Evolutionary conservation across 108 stramenopile species (phyloP), one percentile per base, ranked within the genome.

Genomic region (Poteriospumella lacustris): DNA sequence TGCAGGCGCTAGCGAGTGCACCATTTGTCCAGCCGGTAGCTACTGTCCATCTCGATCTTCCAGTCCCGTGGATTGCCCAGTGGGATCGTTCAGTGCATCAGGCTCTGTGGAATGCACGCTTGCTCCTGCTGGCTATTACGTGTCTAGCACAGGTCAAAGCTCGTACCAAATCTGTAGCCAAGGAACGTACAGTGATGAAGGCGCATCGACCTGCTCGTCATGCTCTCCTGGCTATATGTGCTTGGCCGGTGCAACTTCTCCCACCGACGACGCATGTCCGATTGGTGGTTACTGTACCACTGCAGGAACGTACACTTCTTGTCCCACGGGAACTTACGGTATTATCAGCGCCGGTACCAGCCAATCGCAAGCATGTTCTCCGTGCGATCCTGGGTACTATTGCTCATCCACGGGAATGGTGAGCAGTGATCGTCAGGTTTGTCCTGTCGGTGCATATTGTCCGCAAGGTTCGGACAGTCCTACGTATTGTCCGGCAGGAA

Each of bases 191-290:
- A 52, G 47, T 19, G 9, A 9, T 52, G 47, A 19, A 52, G 47
- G 47, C 19, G 47, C 47, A 9, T 15, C 47, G 15, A 19, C 47
- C 19, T 52, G 47, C 19, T 52, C 47, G 9, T 19, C 47, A 52
- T 52, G 47, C 47, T 15, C 15, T 52, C 47, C 47, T 15, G 47
- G 47, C 47, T 52, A 52, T 52, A 9, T 15, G 47, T 87, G 87
- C 34, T 62, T 56, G 0, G 44, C 44, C 0, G 85, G 85, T 19
- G 39, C 52, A 41, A 26, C 3, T 24, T 1, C 41, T 31, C 28
- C 38, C 40, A 64, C 68, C 2, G 15, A 52, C 9, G 9, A 52
- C 19, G 19, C 15, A 9, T 52, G 47, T 52, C 47, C 47, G 9
- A 19, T 19, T 52, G 47, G 47, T 52, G 19, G 15, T 15, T 52